Evolutionary conservation across 2,329 filamentous ascomycete species (phyloP), one percentile per base, ranked within the genome.

Genomic region (Penicillium paneum): DNA sequence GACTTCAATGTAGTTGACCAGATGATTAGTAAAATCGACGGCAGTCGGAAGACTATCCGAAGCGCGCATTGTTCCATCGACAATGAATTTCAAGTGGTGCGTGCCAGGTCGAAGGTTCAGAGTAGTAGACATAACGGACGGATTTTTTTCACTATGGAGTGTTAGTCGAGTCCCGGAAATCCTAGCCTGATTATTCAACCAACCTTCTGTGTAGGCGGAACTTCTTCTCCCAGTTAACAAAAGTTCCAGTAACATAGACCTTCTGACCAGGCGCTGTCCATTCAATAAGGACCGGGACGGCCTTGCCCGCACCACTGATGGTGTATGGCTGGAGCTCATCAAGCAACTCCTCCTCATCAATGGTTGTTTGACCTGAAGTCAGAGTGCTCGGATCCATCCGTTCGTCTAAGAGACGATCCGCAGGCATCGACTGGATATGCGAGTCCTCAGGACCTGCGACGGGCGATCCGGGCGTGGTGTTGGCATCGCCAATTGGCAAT

Each of bases 1-100:
- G 58, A 97, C 89, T 77, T 99, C 94, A 68, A 99, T 90, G 71
- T 97, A 99, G 76, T 99, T 99, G 74, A 99, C 93, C 17, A 99
- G 81, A 70, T 96, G 96, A 76, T 97, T 97, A 61, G 91, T 95
- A 72, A 95, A 97, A 72, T 99, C 94, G 55, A 99, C 94, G 1
- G 94, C 96, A 0, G 94, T 97, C 13, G 94, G 93, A 52, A 97
- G 80, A 60, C 89, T 85, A 56, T 89, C 86, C 15, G 91, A 94
- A 13, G 91, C 94, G 70, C 88, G 84, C 91, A 97, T 96, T 67
- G 93, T 87, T 55, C 89, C 90, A 75, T 97, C 93, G 47, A 97
- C 91, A 63, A 99, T 83, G 76, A 97, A 99, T 69, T 95, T 93
- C 67, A 99, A 82, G 77, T 99, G 94, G 71, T 99, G 93, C 5